Evolutionary conservation across 202 grass and related monocot genomes (phyloP).

Genomic region (Carex arenaria): DNA sequence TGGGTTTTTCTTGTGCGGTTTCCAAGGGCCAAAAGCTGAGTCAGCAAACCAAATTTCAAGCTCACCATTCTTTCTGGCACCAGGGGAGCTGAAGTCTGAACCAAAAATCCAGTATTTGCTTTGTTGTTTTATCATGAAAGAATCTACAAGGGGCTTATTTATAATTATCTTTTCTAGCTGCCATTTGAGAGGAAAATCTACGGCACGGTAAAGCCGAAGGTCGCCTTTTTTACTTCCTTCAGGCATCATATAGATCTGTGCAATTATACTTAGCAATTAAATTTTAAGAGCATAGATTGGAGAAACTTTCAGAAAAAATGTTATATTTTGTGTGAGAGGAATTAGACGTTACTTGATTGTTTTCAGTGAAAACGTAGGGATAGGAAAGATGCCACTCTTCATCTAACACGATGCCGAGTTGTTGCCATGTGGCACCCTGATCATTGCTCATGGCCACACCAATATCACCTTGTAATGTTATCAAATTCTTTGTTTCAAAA

Average conservation of each 20-base stretch:
- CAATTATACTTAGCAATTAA: neutral
- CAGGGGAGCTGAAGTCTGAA: conserved; percentile 62
- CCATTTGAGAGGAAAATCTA: conserved; percentile 73
- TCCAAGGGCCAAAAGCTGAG: conserved; percentile 71
- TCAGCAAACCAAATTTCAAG: conserved; percentile 70
- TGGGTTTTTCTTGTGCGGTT: conserved; percentile 58
- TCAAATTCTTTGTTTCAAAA: conserved; percentile 71
- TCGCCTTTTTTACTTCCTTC: conserved; percentile 79
- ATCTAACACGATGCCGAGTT: conserved; percentile 70
- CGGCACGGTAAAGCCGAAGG: conserved; percentile 56
- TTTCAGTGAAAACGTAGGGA: conserved; percentile 63
- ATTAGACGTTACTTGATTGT: conserved; percentile 43
- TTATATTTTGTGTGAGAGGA: neutral
- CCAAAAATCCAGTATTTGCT: conserved; percentile 71
- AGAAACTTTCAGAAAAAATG: conserved; percentile 1
- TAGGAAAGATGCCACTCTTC: conserved; percentile 95
- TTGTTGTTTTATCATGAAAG: conserved; percentile 63
- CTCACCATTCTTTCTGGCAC: conserved; percentile 47
- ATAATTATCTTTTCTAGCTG: conserved; percentile 69
- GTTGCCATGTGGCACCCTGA: conserved; percentile 64
- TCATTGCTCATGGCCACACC: conserved; percentile 85
- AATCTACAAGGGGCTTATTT: conserved; percentile 74
- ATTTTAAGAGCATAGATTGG: neutral
- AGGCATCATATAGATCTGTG: conserved; percentile 88
- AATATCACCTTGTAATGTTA: conserved; percentile 75